A percentile compares a stretch with the other conserved stretches of the same genome.
These are phyloP conservation scores for Lithospermum erythrorhizon DNA, from an alignment of 257 asterid genomes.

Conservation along the genomic window DNA sequence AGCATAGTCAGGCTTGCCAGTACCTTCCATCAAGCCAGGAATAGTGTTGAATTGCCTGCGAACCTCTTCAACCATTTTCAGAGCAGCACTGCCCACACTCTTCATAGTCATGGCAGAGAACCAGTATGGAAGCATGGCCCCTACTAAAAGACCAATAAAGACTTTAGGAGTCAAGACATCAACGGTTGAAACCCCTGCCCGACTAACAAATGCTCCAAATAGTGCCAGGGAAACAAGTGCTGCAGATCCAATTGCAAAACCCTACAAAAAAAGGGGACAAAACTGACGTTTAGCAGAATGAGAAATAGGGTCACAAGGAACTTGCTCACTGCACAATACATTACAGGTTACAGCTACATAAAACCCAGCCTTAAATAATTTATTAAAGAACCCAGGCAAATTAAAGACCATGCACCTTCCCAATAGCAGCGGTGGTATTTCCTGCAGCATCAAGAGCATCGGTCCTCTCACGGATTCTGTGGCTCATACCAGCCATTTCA, in stretches of 20 bases:
- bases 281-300: neutral
- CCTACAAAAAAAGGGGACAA: constrained; percentile 25
- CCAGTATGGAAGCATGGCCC: constrained; percentile 83
- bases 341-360: neutral
- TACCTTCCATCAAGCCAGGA: constrained; percentile 12
- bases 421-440: constrained; percentile 90
- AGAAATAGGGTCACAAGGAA: neutral
- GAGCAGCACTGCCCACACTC: constrained; percentile 9
- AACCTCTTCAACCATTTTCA: constrained; percentile 13
- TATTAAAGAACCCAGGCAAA: neutral
- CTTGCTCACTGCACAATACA: neutral
- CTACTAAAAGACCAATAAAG: constrained; percentile 71
- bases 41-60: constrained; percentile 11
- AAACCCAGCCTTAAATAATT: neutral
- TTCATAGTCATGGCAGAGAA: constrained; percentile 1
- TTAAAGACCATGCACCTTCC: constrained; percentile 37
- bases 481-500: constrained; percentile 98
- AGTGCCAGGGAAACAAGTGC: constrained; percentile 82
- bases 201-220: constrained; percentile 87
- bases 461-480: constrained; percentile 79
- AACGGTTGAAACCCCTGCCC: constrained; percentile 62
- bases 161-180: constrained; percentile 80
- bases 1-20: constrained; percentile 41
- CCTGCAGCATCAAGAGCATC: constrained; percentile 99
- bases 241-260: constrained; percentile 88